Evolutionary conservation across 805 yeast genomes (phyloP).

Genomic region (Yamadazyma insecticola): DNA sequence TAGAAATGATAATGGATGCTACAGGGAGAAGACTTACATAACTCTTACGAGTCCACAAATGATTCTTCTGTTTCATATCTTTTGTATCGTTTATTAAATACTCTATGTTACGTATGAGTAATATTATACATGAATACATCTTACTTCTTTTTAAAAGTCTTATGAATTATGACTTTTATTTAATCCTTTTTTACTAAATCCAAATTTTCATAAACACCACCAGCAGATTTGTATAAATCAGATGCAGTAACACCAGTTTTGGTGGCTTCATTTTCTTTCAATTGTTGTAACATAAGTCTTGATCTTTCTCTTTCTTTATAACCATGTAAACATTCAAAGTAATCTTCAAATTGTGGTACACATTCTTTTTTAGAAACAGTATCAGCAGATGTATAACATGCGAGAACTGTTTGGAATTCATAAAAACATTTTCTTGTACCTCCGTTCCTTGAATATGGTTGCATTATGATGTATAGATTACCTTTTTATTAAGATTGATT

Average conservation of each 20-base stretch:
- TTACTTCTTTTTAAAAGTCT: too few relatives aligned
- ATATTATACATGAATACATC: too few relatives aligned
- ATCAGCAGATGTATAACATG: slow-evolving; percentile 43
- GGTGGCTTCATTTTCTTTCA: slow-evolving; percentile 39
- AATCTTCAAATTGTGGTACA: slow-evolving; percentile 41
- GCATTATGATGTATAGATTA: slow-evolving; percentile 22
- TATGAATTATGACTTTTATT: too few relatives aligned
- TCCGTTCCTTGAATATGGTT: slow-evolving; percentile 44
- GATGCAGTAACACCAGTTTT: slow-evolving; percentile 38
- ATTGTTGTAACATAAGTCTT: slow-evolving; percentile 42
- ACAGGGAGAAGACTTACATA: too few relatives aligned
- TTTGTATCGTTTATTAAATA: too few relatives aligned
- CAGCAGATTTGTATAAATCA: slow-evolving; percentile 40
- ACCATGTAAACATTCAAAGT: slow-evolving; percentile 45
- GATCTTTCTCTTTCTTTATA: slow-evolving; percentile 42
- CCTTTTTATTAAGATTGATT: too few relatives aligned
- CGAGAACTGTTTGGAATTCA: slow-evolving; percentile 41
- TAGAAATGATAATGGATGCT: too few relatives aligned
- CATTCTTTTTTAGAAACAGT: slow-evolving; percentile 38
- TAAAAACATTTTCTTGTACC: slow-evolving; percentile 46
- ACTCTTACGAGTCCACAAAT: too few relatives aligned
- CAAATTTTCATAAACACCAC: slow-evolving; percentile 39
- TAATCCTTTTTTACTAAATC: slow-evolving; percentile 26
- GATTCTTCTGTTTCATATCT: too few relatives aligned
- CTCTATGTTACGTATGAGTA: too few relatives aligned